Percentiles rank a stretch among this genome's conserved stretches.
phyloP scores from a whole-genome alignment of 1,284 basidiomycete species.

The Melampsora abietis-canadensis region DNA sequence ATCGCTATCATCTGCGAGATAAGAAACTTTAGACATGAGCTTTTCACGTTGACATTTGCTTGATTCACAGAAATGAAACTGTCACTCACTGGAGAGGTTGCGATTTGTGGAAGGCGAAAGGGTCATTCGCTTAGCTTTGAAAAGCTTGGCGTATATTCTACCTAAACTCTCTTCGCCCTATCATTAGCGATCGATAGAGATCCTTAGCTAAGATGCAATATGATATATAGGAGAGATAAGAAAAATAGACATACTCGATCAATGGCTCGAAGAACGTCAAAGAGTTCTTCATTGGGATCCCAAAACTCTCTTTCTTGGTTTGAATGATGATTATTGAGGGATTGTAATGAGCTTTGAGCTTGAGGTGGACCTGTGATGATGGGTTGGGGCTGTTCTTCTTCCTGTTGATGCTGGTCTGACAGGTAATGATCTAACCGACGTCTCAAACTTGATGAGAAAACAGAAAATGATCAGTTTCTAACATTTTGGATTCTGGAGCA shows the following conservation, averaged over 20 bases:
- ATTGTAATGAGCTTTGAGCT: constrained; percentile 29
- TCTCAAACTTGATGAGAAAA: constrained; percentile 3
- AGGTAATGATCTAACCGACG: background rate
- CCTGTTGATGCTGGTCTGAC: background rate
- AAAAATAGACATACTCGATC: constrained; percentile 14
- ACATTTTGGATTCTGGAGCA: background rate
- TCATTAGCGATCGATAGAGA: background rate
- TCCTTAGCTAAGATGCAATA: background rate
- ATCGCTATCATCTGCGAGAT: background rate
- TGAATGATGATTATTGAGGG: constrained; percentile 19
- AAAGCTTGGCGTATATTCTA: background rate
- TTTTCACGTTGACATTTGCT: background rate
- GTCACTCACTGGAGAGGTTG: background rate
- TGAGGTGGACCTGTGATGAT: constrained; percentile 29
- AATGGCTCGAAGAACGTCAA: constrained; percentile 23
- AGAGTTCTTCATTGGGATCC: constrained; percentile 40
- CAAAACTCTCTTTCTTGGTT: constrained; percentile 21
- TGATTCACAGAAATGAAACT: background rate
- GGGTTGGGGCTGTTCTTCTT: background rate
- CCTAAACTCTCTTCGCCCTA: background rate
- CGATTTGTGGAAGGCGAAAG: background rate
- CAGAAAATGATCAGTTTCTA: background rate
- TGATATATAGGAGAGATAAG: background rate
- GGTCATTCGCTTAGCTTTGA: constrained; percentile 1
- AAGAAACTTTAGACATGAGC: background rate